Evolutionary conservation across 106 monocot genomes (phyloP).

Genomic region (Allium cepa): DNA sequence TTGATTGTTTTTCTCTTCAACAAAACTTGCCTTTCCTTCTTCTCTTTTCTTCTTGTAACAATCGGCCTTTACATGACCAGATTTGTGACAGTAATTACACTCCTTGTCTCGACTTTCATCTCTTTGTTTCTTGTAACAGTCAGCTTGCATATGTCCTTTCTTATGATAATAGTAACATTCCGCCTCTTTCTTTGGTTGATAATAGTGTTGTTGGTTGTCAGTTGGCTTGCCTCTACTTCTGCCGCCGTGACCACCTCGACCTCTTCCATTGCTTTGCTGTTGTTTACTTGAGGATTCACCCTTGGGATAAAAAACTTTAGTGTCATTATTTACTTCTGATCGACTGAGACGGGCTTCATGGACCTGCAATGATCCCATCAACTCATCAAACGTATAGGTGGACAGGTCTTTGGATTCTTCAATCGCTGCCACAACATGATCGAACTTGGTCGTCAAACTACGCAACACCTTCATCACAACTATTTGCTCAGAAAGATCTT

Average conservation of each 20-base stretch:
- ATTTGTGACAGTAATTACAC: no score
- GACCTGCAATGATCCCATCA: background rate
- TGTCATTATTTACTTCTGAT: background rate
- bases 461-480: no score
- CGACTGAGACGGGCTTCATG: background rate
- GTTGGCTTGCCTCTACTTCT: background rate
- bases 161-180: conserved; percentile 1
- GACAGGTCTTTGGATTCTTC: background rate
- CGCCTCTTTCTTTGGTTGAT: background rate
- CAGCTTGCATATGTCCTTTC: background rate
- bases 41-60: no score
- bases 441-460: no score
- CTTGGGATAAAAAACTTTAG: background rate
- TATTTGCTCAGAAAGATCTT: no score
- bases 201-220: background rate
- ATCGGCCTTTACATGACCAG: no score
- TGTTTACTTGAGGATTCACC: background rate
- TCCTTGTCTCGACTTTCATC: no score
- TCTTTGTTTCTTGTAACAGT: background rate
- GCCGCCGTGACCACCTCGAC: background rate
- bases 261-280: background rate
- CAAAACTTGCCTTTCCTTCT: no score
- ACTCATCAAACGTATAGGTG: conserved; percentile 1
- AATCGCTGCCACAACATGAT: no score
- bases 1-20: no score